A percentile compares a stretch with the other conserved stretches of the same genome.
phyloP scores from a whole-genome alignment of 805 yeast genomes.

The Wickerhamomyces subpelliculosus region DNA sequence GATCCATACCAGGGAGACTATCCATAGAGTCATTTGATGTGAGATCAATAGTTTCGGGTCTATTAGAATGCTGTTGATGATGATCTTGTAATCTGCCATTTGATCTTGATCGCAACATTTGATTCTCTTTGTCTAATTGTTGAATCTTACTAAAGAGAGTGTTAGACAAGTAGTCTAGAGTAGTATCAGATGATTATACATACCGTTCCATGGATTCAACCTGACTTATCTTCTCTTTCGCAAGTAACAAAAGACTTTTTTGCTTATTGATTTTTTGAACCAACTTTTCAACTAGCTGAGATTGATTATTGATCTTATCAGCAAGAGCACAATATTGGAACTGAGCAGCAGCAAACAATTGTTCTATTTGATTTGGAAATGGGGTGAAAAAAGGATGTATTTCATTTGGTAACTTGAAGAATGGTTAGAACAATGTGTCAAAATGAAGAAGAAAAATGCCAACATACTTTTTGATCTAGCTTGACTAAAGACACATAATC shows the following conservation, averaged over 20 bases:
- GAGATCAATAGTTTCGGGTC: slow-evolving; percentile 18
- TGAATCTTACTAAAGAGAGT: background rate
- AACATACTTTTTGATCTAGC: slow-evolving; percentile 11
- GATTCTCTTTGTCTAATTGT: background rate
- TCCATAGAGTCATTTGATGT: slow-evolving; percentile 13
- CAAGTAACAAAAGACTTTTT: slow-evolving; percentile 14
- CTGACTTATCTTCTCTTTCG: slow-evolving; percentile 17
- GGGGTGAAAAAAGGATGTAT: slow-evolving; percentile 17
- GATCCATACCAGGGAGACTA: slow-evolving; percentile 2
- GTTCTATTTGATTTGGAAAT: slow-evolving; percentile 17
- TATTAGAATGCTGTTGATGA: background rate
- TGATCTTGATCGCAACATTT: background rate
- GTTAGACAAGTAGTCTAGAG: no score
- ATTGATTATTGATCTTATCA: slow-evolving; percentile 14
- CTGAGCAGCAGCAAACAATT: slow-evolving; percentile 16
- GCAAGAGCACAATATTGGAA: slow-evolving; percentile 17
- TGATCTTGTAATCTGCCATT: background rate
- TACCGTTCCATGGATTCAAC: slow-evolving; percentile 9
- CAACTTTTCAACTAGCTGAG: slow-evolving; percentile 8
- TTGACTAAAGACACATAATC: slow-evolving; percentile 11
- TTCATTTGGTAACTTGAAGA: slow-evolving; percentile 17
- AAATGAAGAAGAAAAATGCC: no score
- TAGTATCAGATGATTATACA: slow-evolving; percentile 3
- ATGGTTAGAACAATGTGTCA: no score
- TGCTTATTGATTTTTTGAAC: slow-evolving; percentile 14